phyloP scores from a whole-genome alignment of 139 green algal genomes.

The Chlamydomonas urium region DNA sequence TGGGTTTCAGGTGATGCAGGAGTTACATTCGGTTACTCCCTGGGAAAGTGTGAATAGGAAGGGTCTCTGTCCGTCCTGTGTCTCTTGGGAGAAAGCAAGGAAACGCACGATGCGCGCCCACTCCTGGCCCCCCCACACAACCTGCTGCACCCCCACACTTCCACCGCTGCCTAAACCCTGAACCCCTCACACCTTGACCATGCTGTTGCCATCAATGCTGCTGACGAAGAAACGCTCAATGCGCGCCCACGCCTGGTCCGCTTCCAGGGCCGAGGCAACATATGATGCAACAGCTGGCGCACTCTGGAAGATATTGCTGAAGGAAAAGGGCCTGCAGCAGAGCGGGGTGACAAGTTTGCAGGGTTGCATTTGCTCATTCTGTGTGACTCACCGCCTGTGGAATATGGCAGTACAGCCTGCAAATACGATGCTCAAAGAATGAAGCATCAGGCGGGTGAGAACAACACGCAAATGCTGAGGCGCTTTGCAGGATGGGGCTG shows the following conservation, averaged over 20 bases:
- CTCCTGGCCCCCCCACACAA: no score
- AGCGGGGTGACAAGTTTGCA: background rate
- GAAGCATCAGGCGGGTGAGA: background rate
- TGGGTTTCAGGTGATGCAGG: no score
- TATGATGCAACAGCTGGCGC: constrained; percentile 11
- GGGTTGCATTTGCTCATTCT: no score
- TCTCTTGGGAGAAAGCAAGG: no score
- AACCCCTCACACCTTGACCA: constrained; percentile 8
- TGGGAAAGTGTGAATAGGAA: no score
- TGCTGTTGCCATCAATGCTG: constrained; percentile 11
- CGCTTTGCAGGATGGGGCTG: background rate
- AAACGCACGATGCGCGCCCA: no score
- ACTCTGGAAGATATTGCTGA: constrained; percentile 18
- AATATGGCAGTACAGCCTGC: background rate
- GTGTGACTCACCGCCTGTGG: no score
- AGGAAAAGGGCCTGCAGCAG: constrained; percentile 3
- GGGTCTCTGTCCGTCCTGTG: no score
- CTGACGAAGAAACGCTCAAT: constrained; percentile 16
- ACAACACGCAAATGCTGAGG: background rate
- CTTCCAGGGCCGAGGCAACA: constrained; percentile 5
- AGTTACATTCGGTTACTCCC: no score
- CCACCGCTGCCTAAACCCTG: background rate
- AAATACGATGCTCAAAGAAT: background rate
- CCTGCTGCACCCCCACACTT: no score
- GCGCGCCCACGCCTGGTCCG: background rate